Evolutionary conservation across 306 rosid genomes (phyloP), one percentile per base, ranked within the genome.

Genomic region (Dryas octopetala): DNA sequence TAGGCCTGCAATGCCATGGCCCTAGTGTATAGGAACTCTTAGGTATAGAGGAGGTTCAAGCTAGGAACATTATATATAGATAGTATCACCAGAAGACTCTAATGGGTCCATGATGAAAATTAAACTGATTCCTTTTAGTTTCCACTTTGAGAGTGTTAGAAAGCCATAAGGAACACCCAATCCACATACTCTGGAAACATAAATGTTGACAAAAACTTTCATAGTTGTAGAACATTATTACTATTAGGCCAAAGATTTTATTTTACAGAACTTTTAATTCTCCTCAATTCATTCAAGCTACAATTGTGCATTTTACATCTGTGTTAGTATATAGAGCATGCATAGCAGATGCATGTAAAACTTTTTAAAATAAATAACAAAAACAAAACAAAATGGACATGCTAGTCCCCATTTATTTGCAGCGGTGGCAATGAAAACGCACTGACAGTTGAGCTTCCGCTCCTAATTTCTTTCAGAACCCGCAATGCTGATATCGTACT

Each of bases 391-490:
- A 23, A 12, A n/a, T 26, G 73, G 40, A 67, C 32, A 70, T 63
- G 63, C 74, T 60, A 40, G 76, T 82, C 80, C 79, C 87, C 96
- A 62, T 85, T 96, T 3, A 66, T 67, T 73, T 91, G 88, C 82
- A 93, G 72, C 0, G 98, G 98, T 44, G 98, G 98, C 91, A 93
- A 86, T 4, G 98, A 93, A 66, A 93, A 93, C 65, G 73, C 82
- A 61, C 93, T 85, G 12, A 93, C 97, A 3, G 98, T 93, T 4
- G 98, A 93, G 86, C 98, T 93, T 77, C 88, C 85, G 6, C 96
- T 93, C 76, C 98, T 72, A 80, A 93, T 93, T 79, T 93, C 96
- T 91, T 91, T 88, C 85, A 93, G 68, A 84, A 87, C 90, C 67
- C 87, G 87, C 81, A 93, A 80, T 4, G 98, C 98, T 11, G 96